Conservation (phyloP, 345 rosid genomes). For the Acer saccharum region DNA sequence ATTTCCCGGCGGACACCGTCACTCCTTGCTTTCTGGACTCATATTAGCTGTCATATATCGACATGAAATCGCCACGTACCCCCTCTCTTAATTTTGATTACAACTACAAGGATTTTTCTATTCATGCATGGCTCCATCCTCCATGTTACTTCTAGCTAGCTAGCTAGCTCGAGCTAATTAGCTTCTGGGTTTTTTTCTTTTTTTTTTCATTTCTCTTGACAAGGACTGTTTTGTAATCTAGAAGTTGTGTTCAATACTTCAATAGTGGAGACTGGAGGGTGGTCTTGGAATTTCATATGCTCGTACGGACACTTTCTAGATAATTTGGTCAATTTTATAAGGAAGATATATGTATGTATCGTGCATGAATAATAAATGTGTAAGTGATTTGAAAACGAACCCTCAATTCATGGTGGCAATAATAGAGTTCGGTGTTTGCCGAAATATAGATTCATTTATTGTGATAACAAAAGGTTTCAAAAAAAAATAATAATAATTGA, state of each 20-base stretch:
- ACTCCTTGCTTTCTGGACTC: conserved; percentile 36
- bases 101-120: not conserved
- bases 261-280: not conserved
- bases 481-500: too few relatives aligned
- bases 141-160: not conserved
- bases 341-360: too few relatives aligned
- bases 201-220: too few relatives aligned
- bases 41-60: conserved; percentile 59
- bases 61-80: conserved; percentile 46
- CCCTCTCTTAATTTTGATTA: conserved; percentile 2
- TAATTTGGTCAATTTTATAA: not conserved
- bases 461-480: not conserved
- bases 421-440: conserved; percentile 49
- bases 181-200: too few relatives aligned
- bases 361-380: not conserved
- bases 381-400: conserved; percentile 10
- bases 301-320: conserved; percentile 6
- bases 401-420: conserved; percentile 38
- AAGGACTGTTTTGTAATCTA: not conserved
- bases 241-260: not conserved
- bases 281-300: not conserved
- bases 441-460: conserved; percentile 44
- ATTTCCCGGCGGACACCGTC: conserved; percentile 35
- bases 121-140: conserved; percentile 25
- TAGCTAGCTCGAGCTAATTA: not conserved